Percentiles rank a stretch among this genome's conserved stretches.
These are phyloP conservation scores for Pulveroboletus sp. DNA, from an alignment of 1,284 basidiomycete species.

Conservation along the genomic window DNA sequence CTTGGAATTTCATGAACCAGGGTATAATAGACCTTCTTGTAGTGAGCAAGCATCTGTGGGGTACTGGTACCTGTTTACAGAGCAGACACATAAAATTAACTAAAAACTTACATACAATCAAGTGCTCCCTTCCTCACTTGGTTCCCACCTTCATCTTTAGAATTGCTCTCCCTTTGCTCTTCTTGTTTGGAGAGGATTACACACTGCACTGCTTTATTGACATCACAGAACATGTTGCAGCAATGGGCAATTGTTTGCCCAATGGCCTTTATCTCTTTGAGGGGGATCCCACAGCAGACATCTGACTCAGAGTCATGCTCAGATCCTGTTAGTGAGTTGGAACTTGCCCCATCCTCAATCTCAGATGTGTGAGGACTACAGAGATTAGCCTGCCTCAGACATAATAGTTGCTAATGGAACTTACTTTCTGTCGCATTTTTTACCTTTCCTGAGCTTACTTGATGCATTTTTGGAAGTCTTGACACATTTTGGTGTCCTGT, in stretches of 20 bases:
- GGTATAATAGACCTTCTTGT: neutral
- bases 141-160: neutral
- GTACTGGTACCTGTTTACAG: neutral
- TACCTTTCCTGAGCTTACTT: neutral
- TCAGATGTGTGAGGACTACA: neutral
- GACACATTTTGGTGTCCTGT: neutral
- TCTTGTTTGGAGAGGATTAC: neutral
- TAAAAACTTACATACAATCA: neutral
- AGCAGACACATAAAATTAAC: neutral
- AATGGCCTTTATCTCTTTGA: neutral
- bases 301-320: neutral
- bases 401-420: neutral
- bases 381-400: neutral
- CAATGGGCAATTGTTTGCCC: neutral
- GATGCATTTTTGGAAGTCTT: neutral
- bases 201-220: neutral
- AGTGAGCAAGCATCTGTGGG: neutral
- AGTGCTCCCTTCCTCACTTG: neutral
- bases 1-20: neutral
- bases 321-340: neutral
- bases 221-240: neutral
- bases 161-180: neutral
- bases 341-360: neutral
- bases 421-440: neutral
- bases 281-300: neutral